Percentiles rank a stretch among this genome's conserved stretches.
These are phyloP conservation scores for Eleusine coracana DNA, from an alignment of 176 grass and related monocot genomes.

Conservation along the genomic window DNA sequence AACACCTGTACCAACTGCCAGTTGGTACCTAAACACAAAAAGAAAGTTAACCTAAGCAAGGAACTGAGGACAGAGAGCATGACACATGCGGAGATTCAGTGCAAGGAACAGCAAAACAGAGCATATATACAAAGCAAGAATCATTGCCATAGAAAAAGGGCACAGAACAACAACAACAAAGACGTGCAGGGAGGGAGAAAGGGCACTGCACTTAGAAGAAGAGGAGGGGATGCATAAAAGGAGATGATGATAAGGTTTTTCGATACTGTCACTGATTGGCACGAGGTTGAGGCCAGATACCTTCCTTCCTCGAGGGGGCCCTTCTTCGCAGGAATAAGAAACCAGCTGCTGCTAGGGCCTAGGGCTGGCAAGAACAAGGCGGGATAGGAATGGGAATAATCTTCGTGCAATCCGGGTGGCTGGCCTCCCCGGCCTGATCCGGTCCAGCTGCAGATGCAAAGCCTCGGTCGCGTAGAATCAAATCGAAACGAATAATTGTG, in stretches of 20 bases:
- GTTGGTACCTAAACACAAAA: conserved; percentile 5
- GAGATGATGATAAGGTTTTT: conserved; percentile 36
- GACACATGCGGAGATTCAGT: conserved; percentile 25
- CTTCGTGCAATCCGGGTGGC: neutral
- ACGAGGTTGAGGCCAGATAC: conserved; percentile 39
- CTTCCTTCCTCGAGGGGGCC: conserved; percentile 37
- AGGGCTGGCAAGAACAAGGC: conserved; percentile 22
- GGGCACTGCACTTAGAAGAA: conserved; percentile 25
- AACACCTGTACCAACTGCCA: conserved; percentile 19
- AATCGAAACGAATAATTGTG: conserved; percentile 39
- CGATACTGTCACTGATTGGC: conserved; percentile 31
- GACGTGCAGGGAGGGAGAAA: conserved; percentile 30
- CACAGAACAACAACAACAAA: conserved; percentile 6
- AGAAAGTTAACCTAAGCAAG: conserved; percentile 14
- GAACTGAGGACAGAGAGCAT: neutral
- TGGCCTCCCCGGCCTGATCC: neutral
- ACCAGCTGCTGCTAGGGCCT: neutral
- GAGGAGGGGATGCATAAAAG: conserved; percentile 32
- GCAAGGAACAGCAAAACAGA: conserved; percentile 42
- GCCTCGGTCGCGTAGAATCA: conserved; percentile 28
- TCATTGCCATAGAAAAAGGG: conserved; percentile 4
- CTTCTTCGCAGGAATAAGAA: conserved; percentile 36
- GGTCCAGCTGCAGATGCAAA: conserved; percentile 31
- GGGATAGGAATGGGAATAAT: conserved; percentile 38
- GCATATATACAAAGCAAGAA: conserved; percentile 33